Percentiles rank a stretch among this genome's conserved stretches.
phyloP scores from a whole-genome alignment of 495 filamentous ascomycete species.

The Lineolata rhizophorae region DNA sequence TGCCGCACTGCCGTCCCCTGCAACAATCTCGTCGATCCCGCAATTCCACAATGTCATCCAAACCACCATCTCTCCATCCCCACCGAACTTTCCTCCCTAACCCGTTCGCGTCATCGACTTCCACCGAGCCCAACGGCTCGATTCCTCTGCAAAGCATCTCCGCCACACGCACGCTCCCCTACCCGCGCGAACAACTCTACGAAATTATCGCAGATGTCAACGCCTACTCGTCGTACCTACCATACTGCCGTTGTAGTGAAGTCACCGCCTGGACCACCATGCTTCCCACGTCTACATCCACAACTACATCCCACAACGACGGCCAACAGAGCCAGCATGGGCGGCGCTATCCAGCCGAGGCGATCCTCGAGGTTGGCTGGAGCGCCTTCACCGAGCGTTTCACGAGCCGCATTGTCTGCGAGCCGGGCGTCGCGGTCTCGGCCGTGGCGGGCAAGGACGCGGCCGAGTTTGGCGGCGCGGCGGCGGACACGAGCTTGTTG shows the following conservation, averaged over 20 bases:
- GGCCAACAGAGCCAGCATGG: slow-evolving; percentile 15
- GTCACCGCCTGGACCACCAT: slow-evolving; percentile 47
- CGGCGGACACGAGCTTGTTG: slow-evolving; percentile 32
- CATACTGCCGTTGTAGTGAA: slow-evolving; percentile 51
- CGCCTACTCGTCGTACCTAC: slow-evolving; percentile 63
- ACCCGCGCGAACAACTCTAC: slow-evolving; percentile 49
- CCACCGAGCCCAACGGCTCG: no score
- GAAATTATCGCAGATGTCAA: slow-evolving; percentile 62
- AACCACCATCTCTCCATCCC: no score
- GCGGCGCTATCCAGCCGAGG: slow-evolving; percentile 43
- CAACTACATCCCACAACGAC: slow-evolving; percentile 28
- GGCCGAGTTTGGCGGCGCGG: slow-evolving; percentile 12
- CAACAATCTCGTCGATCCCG: no score
- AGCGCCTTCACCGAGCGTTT: slow-evolving; percentile 63
- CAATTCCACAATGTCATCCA: no score
- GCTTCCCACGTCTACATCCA: no score
- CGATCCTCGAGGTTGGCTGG: slow-evolving; percentile 68
- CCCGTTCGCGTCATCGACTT: slow-evolving; percentile 9
- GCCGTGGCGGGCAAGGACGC: slow-evolving; percentile 46
- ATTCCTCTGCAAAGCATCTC: slow-evolving; percentile 26
- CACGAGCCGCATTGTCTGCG: slow-evolving; percentile 51
- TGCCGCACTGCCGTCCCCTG: no score
- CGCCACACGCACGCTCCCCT: slow-evolving; percentile 61
- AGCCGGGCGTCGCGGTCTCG: slow-evolving; percentile 45
- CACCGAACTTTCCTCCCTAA: slow-evolving; percentile 14